phyloP scores from a whole-genome alignment of 2,329 filamentous ascomycete species.

The Lecanicillium sp. region DNA sequence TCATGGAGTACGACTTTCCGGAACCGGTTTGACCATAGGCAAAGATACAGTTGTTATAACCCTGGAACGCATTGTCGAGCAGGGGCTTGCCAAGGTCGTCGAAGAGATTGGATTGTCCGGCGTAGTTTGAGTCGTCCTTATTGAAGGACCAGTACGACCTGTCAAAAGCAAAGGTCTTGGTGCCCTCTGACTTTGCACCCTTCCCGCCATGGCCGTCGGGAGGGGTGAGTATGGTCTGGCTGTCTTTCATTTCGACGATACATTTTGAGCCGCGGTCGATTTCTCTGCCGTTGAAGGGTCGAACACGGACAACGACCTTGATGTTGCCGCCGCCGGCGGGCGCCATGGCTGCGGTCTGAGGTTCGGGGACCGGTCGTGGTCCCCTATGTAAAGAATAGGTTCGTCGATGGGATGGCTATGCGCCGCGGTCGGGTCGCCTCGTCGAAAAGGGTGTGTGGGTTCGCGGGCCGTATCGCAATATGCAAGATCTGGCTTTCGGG shows the following conservation, averaged over 20 bases:
- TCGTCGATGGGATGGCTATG: conserved; percentile 1
- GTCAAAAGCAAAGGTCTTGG: conserved; percentile 92
- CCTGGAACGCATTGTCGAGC: conserved; percentile 94
- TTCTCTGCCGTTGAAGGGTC: conserved; percentile 95
- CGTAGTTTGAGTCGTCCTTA: conserved; percentile 72
- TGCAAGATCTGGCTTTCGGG: background rate
- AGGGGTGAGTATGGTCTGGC: conserved; percentile 78
- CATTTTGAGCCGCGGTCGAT: conserved; percentile 88
- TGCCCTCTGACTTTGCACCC: conserved; percentile 60
- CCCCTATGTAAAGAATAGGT: conserved; percentile 21
- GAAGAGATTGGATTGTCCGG: conserved; percentile 85
- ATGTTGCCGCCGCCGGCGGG: conserved; percentile 84
- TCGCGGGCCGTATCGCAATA: background rate
- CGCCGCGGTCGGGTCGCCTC: background rate
- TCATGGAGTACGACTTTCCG: conserved; percentile 99
- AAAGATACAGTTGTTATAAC: conserved; percentile 99
- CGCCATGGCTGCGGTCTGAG: conserved; percentile 27
- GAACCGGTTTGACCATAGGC: conserved; percentile 98
- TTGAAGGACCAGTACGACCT: conserved; percentile 98
- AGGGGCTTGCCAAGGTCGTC: conserved; percentile 82
- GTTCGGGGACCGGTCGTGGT: conserved; percentile 31
- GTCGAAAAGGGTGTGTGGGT: conserved; percentile 6
- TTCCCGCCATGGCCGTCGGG: conserved; percentile 61
- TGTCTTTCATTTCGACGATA: conserved; percentile 93
- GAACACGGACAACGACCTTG: conserved; percentile 96